Base-by-base conservation (phyloP, 495 filamentous ascomycete species). In the Neurospora cerealis region DNA sequence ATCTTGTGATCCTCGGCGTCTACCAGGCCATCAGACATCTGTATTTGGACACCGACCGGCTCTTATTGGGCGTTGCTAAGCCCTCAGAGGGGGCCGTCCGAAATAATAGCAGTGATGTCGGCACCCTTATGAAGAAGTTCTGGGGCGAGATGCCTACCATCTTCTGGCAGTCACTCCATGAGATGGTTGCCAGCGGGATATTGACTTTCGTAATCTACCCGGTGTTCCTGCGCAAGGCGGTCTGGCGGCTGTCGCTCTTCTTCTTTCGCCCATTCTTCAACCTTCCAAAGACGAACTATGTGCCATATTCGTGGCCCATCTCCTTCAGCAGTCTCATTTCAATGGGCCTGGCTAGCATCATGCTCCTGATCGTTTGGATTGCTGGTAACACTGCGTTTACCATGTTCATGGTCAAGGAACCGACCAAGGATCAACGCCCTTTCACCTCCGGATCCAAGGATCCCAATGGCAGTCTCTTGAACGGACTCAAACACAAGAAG, bases 391-490 rank as follows among this genome's bases (percentile, higher is more conserved):
- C 87, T 17, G 88, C 91, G 62, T 98, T 98, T 81, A 89, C 90
- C 36, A 78, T 90, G 39, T 93, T 93, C 81, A 87, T 98, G 74
- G 87, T 89, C 32, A 89, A 92, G 79, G 90, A 91, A 75, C 96
- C 96, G 8, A 79, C 97, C 60, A 96, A 96, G 80, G 89, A 91
- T 74, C 90, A 86, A 3, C 90, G 92, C 76, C 93, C 94, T n/a
- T 86, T 99, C 32, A 96, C 93, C 1, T 84, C 87, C 13, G 91
- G 94, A 72, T 92, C 93, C 5, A 92, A 90, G 75, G 96, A 98
- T 83, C 94, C 96, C 2, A 99, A 96, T 76, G 95, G 93, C 42
- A 97, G 91, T 77, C 84, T 99, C 48, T 79, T 98, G 66, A 93
- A 89, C 71, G 96, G 96, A 1, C 82, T 99, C 69, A 93, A 90